These are phyloP conservation scores for Prunella vulgaris DNA, from an alignment of 257 asterid genomes.

Conservation along the genomic window DNA sequence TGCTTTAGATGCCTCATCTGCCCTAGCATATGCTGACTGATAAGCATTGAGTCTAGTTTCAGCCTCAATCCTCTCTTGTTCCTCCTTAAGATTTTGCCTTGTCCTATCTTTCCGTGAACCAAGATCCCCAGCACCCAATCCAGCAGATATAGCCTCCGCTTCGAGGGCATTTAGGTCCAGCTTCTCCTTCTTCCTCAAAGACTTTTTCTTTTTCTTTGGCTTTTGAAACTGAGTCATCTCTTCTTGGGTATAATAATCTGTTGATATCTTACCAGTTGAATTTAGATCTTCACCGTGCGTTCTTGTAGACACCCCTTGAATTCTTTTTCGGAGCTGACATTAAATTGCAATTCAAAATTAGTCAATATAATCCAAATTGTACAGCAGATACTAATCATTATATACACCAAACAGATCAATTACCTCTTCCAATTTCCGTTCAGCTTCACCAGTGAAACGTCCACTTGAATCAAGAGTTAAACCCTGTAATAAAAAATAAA, in stretches of 20 bases:
- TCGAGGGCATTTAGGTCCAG: constrained; percentile 79
- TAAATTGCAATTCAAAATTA: constrained; percentile 13
- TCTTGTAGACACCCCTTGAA: constrained; percentile 62
- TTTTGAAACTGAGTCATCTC: constrained; percentile 83
- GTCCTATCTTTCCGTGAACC: constrained; percentile 74
- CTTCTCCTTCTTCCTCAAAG: constrained; percentile 88
- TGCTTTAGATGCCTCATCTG: constrained; percentile 89
- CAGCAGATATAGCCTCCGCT: constrained; percentile 89
- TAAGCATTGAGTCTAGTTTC: constrained; percentile 75
- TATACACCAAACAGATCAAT: constrained; percentile 17
- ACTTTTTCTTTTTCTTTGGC: constrained; percentile 94
- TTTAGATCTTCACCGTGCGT: constrained; percentile 54
- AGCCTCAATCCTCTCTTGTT: constrained; percentile 70
- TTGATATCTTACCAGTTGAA: constrained; percentile 45
- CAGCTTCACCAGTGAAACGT: constrained; percentile 76
- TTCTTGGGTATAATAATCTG: constrained; percentile 86
- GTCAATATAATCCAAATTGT: constrained; percentile 14
- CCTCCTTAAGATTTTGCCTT: constrained; percentile 68
- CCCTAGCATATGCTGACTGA: constrained; percentile 73
- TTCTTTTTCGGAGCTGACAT: constrained; percentile 80
- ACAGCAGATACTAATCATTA: not conserved
- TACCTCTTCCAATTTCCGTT: constrained; percentile 92
- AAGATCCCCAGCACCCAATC: constrained; percentile 83
- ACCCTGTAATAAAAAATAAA: constrained; percentile 44
- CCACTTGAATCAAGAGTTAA: constrained; percentile 89